Conservation (phyloP, 2,329 filamentous ascomycete genomes). For the Exophiala oligosperma region DNA sequence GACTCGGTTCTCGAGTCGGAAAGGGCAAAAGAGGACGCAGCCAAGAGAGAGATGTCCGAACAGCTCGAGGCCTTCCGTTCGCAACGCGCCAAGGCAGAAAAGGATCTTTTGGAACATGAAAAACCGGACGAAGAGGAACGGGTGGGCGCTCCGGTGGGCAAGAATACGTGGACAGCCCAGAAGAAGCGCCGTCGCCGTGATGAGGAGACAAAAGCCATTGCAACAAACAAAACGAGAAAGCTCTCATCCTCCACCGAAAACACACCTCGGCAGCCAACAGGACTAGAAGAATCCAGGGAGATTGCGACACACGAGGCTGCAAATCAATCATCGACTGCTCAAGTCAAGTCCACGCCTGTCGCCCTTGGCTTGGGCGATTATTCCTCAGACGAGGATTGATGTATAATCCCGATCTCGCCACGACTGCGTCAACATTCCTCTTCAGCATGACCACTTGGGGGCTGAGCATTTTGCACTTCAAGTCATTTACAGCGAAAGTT, state of each 20-base stretch:
- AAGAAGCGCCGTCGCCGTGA: slow-evolving; percentile 55
- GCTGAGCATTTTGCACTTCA: too few species aligned
- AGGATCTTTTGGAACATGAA: slow-evolving; percentile 31
- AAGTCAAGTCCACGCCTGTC: slow-evolving; percentile 28
- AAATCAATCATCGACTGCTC: neutral
- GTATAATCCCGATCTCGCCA: neutral
- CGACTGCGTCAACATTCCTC: neutral
- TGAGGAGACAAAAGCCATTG: slow-evolving; percentile 43
- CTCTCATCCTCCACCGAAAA: slow-evolving; percentile 33
- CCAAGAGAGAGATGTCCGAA: slow-evolving; percentile 59
- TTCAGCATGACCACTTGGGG: neutral
- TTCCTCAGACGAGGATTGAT: slow-evolving; percentile 42
- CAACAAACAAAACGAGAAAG: slow-evolving; percentile 46
- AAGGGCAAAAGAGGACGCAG: slow-evolving; percentile 55
- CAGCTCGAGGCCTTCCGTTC: slow-evolving; percentile 60
- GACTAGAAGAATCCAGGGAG: neutral
- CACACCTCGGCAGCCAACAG: slow-evolving; percentile 6
- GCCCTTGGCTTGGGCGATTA: slow-evolving; percentile 40
- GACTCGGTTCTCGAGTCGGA: slow-evolving; percentile 59
- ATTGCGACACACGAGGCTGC: neutral
- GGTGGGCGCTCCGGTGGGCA: slow-evolving; percentile 4
- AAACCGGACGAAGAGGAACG: neutral
- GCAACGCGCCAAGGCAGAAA: slow-evolving; percentile 61
- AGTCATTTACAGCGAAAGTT: neutral
- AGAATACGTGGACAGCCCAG: slow-evolving; percentile 50